A percentile compares a stretch with the other conserved stretches of the same genome.
Conservation (phyloP, 176 grass and related monocot species). For the Eragrostis curvula region DNA sequence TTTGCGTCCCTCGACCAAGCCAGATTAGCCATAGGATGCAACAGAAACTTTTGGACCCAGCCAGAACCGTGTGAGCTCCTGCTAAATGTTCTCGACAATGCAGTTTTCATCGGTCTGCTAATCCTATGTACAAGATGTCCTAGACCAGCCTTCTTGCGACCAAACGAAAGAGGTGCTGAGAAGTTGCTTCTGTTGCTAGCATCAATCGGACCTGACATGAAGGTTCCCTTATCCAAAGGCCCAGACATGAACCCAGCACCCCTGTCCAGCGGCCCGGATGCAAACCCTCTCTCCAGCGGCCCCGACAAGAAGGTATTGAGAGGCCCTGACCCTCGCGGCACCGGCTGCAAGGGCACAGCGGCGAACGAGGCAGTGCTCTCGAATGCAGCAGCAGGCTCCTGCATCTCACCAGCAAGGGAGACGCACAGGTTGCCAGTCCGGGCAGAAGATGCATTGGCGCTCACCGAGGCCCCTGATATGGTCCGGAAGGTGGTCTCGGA, state of each 20-base stretch:
- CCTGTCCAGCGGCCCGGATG: constrained; percentile 72
- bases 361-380: constrained; percentile 86
- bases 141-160: constrained; percentile 57
- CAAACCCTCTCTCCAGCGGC: constrained; percentile 80
- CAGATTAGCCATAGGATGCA: constrained; percentile 72
- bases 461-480: constrained; percentile 88
- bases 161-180: constrained; percentile 80
- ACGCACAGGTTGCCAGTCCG: constrained; percentile 72
- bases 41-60: constrained; percentile 67
- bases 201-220: constrained; percentile 92
- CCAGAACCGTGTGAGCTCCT: constrained; percentile 47
- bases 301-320: constrained; percentile 86
- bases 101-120: constrained; percentile 75
- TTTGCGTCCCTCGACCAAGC: constrained; percentile 67
- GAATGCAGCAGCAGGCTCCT: constrained; percentile 78
- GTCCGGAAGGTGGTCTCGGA: constrained; percentile 73
- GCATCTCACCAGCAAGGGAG: constrained; percentile 48
- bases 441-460: constrained; percentile 77
- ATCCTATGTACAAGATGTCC: constrained; percentile 77
- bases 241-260: constrained; percentile 67
- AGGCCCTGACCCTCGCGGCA: constrained; percentile 73
- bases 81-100: constrained; percentile 59
- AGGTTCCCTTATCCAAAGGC: constrained; percentile 76
- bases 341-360: constrained; percentile 72
- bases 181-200: constrained; percentile 62